Evolutionary conservation across 768 basidiomycete genomes (phyloP), one percentile per base, ranked within the genome.

Genomic region (Suillus discolor): DNA sequence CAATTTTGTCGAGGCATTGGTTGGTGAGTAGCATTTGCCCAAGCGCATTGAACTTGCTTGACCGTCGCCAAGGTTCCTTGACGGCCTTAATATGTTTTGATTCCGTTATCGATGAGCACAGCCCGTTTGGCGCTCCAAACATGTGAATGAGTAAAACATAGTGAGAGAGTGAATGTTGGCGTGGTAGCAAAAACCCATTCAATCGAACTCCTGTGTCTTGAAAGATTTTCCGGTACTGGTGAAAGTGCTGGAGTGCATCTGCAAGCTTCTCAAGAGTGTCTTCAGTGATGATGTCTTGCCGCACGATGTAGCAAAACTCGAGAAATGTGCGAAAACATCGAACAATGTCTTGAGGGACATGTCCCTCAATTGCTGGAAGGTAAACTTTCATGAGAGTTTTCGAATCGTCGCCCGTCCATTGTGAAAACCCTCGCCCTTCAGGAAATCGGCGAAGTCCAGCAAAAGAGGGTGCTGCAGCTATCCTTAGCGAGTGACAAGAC

Each of bases 371-470:
- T 41, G 41, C 15, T 41, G 41, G 42, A 44, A 38, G 31, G 18
- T 34, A 61, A 15, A 61, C 36, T 18, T 36, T 60, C 23, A 61
- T 79, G 4, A 78, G 66, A 0, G 74, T 78, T 41, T 80, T 80
- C 4, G 75, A 80, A 59, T 80, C 77, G 62, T 79, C 71, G 5
- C 77, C 78, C 0, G 77, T 80, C 79, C 79, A 80, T 55, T 79
- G 78, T 45, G 44, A 45, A 45, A 78, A 79, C 4, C 70, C 66
- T 0, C 66, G 62, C 12, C 79, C 78, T 57, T 78, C 65, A 36
- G 70, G 71, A 62, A 80, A 79, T 5, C 70, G 63, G 12, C 71
- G 67, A 11, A 79, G 69, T 2, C 73, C 77, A 1, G 76, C 65
- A 62, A 76, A 79, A 0, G 66, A 54, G 4, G 76, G 73, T 4